phyloP scores from a whole-genome alignment of 768 basidiomycete species.

The Ramaria sp. region DNA sequence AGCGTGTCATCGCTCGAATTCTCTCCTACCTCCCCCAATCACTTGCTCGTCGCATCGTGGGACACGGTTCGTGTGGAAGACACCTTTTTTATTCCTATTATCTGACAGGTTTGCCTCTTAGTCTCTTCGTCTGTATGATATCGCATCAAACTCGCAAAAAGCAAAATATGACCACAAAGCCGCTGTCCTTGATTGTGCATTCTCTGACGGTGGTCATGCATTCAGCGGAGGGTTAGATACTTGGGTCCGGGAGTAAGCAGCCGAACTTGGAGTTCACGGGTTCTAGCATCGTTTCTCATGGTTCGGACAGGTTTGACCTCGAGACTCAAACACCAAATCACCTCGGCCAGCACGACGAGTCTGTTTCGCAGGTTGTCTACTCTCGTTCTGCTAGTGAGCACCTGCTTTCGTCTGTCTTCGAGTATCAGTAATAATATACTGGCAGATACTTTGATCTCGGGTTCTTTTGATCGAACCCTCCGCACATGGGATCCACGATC shows the following conservation, averaged over 20 bases:
- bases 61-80: constrained; percentile 47
- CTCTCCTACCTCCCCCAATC: constrained; percentile 68
- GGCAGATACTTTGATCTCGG: constrained; percentile 66
- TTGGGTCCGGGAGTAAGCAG: constrained; percentile 67
- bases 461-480: constrained; percentile 87
- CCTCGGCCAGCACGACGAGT: constrained; percentile 72
- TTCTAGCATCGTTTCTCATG: not conserved
- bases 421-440: not conserved
- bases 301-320: constrained; percentile 58
- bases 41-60: constrained; percentile 83
- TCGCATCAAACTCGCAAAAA: constrained; percentile 49
- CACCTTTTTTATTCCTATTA: not conserved
- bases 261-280: too few relatives aligned
- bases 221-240: constrained; percentile 87
- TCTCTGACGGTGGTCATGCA: constrained; percentile 51
- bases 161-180: constrained; percentile 85
- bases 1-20: constrained; percentile 73
- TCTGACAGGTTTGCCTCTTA: constrained; percentile 23
- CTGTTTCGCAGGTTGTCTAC: constrained; percentile 70
- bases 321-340: constrained; percentile 57
- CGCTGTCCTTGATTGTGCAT: constrained; percentile 76
- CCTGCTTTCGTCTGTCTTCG: not conserved
- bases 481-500: constrained; percentile 81
- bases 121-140: constrained; percentile 50
- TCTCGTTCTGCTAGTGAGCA: constrained; percentile 51